Conservation (phyloP, 179 eudicot species). For the Carnegiea gigantea region DNA sequence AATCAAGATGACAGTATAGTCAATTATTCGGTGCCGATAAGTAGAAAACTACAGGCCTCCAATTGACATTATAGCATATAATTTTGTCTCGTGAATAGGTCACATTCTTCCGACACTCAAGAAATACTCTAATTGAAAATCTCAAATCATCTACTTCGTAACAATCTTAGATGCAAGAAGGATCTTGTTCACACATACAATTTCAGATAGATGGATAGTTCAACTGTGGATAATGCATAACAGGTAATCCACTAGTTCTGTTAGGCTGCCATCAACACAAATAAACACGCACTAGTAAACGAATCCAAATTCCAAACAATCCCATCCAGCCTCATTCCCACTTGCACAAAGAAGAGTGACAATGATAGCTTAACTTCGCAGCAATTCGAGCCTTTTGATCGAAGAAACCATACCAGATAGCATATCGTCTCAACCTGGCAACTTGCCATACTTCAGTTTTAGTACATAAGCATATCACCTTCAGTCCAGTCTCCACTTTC, state of each 20-base stretch:
- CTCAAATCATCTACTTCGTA: no score
- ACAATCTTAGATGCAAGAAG: no score
- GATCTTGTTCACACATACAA: no score
- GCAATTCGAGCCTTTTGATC: conserved; percentile 11
- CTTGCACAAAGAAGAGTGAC: not conserved
- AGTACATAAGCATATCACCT: not conserved
- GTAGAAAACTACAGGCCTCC: no score
- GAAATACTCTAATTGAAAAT: no score
- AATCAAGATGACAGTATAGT: no score
- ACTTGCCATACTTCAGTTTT: not conserved
- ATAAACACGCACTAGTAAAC: not conserved
- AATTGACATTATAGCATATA: no score
- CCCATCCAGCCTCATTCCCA: not conserved
- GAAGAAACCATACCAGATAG: not conserved
- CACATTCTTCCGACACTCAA: no score
- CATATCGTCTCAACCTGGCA: conserved; percentile 25
- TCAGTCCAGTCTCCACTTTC: not conserved
- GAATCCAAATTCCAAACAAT: not conserved
- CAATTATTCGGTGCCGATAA: no score
- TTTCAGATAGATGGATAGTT: not conserved
- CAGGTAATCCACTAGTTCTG: not conserved
- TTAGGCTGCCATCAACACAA: not conserved
- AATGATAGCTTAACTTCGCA: conserved; percentile 13
- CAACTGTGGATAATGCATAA: not conserved
- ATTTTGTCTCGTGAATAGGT: no score